Conservation (phyloP, 2,329 filamentous ascomycete genomes). For the Dothistroma septosporum region DNA sequence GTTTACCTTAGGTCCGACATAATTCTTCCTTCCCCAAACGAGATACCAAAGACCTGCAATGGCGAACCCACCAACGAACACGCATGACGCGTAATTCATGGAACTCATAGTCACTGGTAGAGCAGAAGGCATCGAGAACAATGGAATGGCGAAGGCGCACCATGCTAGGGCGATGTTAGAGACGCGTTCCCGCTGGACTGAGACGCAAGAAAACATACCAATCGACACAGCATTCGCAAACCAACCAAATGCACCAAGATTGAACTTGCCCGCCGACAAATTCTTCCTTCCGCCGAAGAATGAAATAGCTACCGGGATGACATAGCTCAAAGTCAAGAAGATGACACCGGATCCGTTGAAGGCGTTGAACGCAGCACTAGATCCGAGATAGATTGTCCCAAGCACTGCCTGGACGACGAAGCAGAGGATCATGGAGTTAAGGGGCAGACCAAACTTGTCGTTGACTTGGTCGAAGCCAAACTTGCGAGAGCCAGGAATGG, state of each 20-base stretch:
- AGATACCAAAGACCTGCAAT: constrained; percentile 65
- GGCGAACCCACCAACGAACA: constrained; percentile 63
- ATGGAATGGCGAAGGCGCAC: constrained; percentile 64
- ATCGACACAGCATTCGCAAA: constrained; percentile 62
- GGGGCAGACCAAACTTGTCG: constrained; percentile 58
- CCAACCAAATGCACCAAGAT: constrained; percentile 58
- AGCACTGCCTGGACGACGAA: constrained; percentile 62
- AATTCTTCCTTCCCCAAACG: constrained; percentile 66
- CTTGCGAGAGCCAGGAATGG: constrained; percentile 58
- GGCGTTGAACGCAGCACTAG: constrained; percentile 65
- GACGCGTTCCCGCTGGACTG: background rate
- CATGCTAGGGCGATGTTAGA: constrained; percentile 49
- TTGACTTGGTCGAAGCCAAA: constrained; percentile 57
- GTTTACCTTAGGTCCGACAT: constrained; percentile 48
- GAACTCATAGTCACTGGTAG: constrained; percentile 56
- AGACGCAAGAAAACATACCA: constrained; percentile 45
- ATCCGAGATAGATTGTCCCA: constrained; percentile 66
- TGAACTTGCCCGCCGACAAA: constrained; percentile 55
- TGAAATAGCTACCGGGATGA: constrained; percentile 62
- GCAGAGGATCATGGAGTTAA: constrained; percentile 69
- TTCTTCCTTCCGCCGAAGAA: constrained; percentile 58
- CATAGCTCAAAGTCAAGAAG: constrained; percentile 64
- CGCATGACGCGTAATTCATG: constrained; percentile 72
- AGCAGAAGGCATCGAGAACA: constrained; percentile 64
- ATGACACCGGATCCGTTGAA: constrained; percentile 56